Evolutionary conservation across 2,329 filamentous ascomycete species (phyloP), one percentile per base, ranked within the genome.

Genomic region (Colletotrichum sp.): DNA sequence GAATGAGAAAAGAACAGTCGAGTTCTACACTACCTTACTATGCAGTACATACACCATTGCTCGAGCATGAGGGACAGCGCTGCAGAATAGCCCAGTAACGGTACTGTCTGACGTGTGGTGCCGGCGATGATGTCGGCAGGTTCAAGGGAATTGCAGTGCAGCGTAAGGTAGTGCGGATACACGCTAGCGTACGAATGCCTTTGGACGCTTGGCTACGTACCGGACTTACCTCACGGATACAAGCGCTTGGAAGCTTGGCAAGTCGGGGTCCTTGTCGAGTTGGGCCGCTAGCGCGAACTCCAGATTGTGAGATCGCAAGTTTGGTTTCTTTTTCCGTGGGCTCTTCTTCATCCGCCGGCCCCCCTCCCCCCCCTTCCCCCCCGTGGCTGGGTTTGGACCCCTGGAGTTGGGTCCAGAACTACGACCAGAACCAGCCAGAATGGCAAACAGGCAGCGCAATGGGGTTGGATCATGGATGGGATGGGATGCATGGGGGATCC

Each of bases 271-370:
- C 61, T 74, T 24, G 72, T 66, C 62, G 14, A 55, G 59, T 74
- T 74, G 72, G 68, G 72, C 72, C 62, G 72, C 61, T 74, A 74
- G 68, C 43, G 62, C 55, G 52, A 74, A 74, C 68, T 74, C 61
- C 62, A 71, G 61, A 66, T 74, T 74, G 61, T 66, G 61, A 74
- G 68, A 71, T 66, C 68, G 72, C 52, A 52, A 55, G 38, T 52
- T 59, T 71, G 61, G 24, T 66, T 63, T 74, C 66, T 71, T 52
- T 71, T 70, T 58, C 28, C 69, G 26, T 48, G 59, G 43, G 59
- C n/a, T 63, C 38, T 70, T 48, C 66, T 73, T 73, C 71, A 63
- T 43, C 58, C 36, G 34, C 26, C 26, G 36, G n/a, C 14, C 58
- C 28, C 34, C 48, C 13, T 8, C 14, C 13, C 55, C 26, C 26